Evolutionary conservation across 2,329 filamentous ascomycete species (phyloP).

Genomic region (Diaporthe sp.): DNA sequence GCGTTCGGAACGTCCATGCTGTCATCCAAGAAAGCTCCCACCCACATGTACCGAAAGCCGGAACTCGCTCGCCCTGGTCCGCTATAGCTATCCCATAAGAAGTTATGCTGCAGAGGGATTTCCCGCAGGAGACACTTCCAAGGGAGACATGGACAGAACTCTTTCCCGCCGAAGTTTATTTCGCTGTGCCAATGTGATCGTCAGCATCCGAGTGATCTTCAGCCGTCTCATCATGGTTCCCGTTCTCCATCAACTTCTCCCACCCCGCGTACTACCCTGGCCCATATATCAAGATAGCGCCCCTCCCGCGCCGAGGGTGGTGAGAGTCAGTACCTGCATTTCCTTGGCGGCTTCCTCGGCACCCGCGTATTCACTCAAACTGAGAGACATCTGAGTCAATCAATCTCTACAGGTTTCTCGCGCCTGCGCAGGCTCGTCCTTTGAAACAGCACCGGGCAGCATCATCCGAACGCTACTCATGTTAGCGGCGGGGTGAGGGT

Average conservation of each 20-base stretch:
- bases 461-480: neutral
- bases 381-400: constrained; percentile 35
- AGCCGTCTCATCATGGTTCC: constrained; percentile 42
- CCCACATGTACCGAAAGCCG: too few species aligned
- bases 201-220: constrained; percentile 39
- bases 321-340: constrained; percentile 35
- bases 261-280: constrained; percentile 39
- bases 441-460: neutral
- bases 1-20: too few species aligned
- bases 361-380: constrained; percentile 34
- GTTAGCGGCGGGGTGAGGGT: neutral
- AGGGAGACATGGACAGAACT: constrained; percentile 22
- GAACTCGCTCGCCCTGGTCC: too few species aligned
- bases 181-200: constrained; percentile 39
- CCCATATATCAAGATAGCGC: constrained; percentile 38
- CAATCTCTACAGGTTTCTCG: constrained; percentile 32
- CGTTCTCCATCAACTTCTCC: constrained; percentile 37
- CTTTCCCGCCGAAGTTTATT: constrained; percentile 37
- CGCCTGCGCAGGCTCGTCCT: neutral
- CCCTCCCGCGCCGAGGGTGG: constrained; percentile 28
- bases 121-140: too few species aligned
- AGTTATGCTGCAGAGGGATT: too few species aligned
- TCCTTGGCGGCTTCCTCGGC: constrained; percentile 39
- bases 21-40: too few species aligned
- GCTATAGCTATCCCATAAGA: too few species aligned